Base-by-base conservation (phyloP, 2,329 filamentous ascomycete species). In the Fragosphaeria purpurea region DNA sequence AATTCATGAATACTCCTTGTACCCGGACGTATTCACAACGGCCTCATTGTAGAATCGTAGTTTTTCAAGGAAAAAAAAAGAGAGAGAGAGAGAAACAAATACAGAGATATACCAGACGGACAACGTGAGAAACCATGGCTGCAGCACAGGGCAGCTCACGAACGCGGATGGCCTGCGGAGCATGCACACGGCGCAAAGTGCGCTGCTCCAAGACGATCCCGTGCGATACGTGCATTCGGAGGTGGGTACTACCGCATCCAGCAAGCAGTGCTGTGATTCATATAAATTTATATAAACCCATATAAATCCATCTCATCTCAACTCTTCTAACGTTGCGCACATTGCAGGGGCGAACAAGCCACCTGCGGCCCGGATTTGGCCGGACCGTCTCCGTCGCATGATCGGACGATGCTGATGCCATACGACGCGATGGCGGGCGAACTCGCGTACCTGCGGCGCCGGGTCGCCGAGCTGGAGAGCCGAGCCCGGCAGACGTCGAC, bases 151-250 rank as follows among this genome's bases (percentile, higher is more conserved):
- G 22, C 4, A 22, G 7, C 11, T 6, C n/a, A 35, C 53, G 53
- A 12, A 43, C 45, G 5, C 49, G 48, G 32, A 54, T 56, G 11
- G 54, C 58, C n/a, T 60, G 57, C 44, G 50, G 46, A 3, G 38
- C 56, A 1, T 61, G 59, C 35, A 60, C 58, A 2, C 57, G 59
- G 5, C 52, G 59, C 5, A 60, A 61, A 32, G 58, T 61, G 10
- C 54, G 52, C 39, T 61, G 59, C 44, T 57, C 55, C 48, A 61
- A 61, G 46, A 58, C 57, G 4, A 47, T 57, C 10, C 59, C 59
- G 9, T 61, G 59, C 44, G 56, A 53, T 34, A 60, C 59, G 7
- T 61, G 59, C 42, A 38, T 58, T 6, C 54, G 59, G 8, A 54
- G 56, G 56, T 57, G 41, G 41, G 50, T 41, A 22, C 22, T 22